Evolutionary conservation across 2,329 filamentous ascomycete genomes (phyloP), one percentile per base, ranked within the genome.

Genomic region (Arthroderma sp.): DNA sequence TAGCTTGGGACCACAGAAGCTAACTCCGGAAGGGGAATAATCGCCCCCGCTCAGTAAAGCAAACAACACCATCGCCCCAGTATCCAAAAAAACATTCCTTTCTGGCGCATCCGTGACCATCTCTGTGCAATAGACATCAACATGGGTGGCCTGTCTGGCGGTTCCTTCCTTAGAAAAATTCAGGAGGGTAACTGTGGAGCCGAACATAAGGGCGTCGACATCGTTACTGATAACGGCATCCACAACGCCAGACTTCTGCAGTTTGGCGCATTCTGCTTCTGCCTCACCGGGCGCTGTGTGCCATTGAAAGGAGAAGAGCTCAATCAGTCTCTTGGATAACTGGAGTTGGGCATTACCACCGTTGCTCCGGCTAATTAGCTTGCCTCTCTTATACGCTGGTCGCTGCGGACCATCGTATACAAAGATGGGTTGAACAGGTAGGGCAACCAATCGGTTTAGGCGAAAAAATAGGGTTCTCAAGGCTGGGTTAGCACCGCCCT

Each of bases 121-220:
- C 7, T 72, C 62, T 0, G 76, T 75, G 46, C 86, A 77, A 59
- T 94, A 93, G 40, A 93, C 68, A 37, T 82, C 85, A 43, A 96
- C 82, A 57, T 96, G 91, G 0, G 89, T 95, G 0, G 87, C 85
- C 49, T 82, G 83, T 54, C 71, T 75, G 0, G 71, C 68, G n/a
- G 69, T 73, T 58, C 93, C 86, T 22, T 22, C 15, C 3, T 83
- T 74, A 0, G 84, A 84, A 80, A 86, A 95, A 55, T 86, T 89
- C 42, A 86, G 75, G 36, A 95, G 66, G 0, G 83, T 89, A 33
- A 78, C 66, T 0, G 76, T 80, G 51, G 86, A 91, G 1, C 91
- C 91, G 66, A 96, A 96, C 89, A 96, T 96, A 56, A 96, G 76
- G 1, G 89, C 91, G 60, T 98, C 91, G 37, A 95, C 87, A 68